phyloP scores from a whole-genome alignment of 306 rosid species.

The Quercus variabilis region DNA sequence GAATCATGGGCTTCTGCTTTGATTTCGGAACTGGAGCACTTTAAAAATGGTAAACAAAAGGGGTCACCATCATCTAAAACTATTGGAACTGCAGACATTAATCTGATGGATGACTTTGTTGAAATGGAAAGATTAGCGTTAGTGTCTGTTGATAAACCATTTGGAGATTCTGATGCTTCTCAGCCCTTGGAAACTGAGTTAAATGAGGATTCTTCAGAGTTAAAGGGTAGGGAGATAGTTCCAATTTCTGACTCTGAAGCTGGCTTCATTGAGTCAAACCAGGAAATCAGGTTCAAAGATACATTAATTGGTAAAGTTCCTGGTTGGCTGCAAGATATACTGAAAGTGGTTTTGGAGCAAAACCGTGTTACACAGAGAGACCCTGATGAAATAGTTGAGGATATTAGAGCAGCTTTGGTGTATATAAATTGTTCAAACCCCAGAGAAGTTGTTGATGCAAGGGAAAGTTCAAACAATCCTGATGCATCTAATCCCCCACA shows the following conservation, averaged over 20 bases:
- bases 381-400: conserved; percentile 39
- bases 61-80: conserved; percentile 37
- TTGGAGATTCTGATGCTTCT: conserved; percentile 29
- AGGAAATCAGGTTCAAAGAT: conserved; percentile 28
- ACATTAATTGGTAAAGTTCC: conserved; percentile 36
- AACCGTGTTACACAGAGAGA: conserved; percentile 37
- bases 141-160: conserved; percentile 49
- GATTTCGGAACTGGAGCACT: conserved; percentile 72
- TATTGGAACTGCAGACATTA: conserved; percentile 63
- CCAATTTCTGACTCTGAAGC: conserved; percentile 43
- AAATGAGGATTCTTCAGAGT: conserved; percentile 30
- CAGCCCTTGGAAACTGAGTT: conserved; percentile 34
- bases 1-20: conserved; percentile 78
- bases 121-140: conserved; percentile 94
- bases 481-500: conserved; percentile 26
- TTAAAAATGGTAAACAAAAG: conserved; percentile 52
- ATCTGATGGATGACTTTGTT: conserved; percentile 86
- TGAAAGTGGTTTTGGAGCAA: conserved; percentile 55
- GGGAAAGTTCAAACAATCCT: conserved; percentile 25
- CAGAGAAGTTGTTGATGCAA: conserved; percentile 14
- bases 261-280: conserved; percentile 32
- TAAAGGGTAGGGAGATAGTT: conserved; percentile 31
- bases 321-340: conserved; percentile 55
- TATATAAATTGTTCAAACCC: conserved; percentile 18
- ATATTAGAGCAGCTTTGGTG: conserved; percentile 52